Conservation (phyloP, 495 filamentous ascomycete genomes). For the Penicillium roqueforti region DNA sequence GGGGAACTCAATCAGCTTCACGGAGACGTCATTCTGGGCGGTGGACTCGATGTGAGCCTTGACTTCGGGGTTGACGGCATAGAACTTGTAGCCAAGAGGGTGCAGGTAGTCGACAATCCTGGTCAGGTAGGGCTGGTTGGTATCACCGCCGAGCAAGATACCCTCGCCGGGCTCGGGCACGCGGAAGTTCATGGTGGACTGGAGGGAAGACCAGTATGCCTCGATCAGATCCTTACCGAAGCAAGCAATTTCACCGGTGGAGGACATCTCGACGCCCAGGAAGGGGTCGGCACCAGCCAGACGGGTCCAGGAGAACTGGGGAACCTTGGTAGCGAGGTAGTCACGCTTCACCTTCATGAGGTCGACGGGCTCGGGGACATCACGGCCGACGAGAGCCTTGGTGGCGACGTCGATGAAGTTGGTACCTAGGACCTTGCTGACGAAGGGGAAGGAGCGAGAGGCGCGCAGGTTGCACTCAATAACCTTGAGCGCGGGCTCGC, state of each 20-base stretch:
- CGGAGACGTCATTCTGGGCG: conserved; percentile 58
- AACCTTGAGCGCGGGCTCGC: conserved; percentile 77
- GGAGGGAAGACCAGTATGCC: conserved; percentile 94
- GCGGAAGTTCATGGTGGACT: conserved; percentile 99
- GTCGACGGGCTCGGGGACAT: conserved; percentile 82
- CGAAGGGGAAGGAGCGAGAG: conserved; percentile 96
- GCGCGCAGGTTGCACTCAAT: conserved; percentile 98
- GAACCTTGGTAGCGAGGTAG: conserved; percentile 94
- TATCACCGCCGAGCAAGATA: conserved; percentile 87
- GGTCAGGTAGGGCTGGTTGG: conserved; percentile 58
- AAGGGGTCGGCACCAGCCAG: conserved; percentile 97
- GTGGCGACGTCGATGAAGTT: conserved; percentile 98
- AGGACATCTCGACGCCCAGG: conserved; percentile 96
- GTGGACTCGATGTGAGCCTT: conserved; percentile 75
- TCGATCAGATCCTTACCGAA: conserved; percentile 95
- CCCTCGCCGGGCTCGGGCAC: conserved; percentile 90
- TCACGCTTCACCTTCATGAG: conserved; percentile 84
- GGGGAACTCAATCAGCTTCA: conserved; percentile 96
- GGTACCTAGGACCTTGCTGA: conserved; percentile 90
- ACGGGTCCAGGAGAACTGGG: conserved; percentile 98
- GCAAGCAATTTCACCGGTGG: conserved; percentile 96
- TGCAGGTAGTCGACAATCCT: conserved; percentile 77
- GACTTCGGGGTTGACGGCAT: conserved; percentile 73
- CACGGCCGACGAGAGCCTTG: conserved; percentile 81
- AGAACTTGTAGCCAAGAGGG: conserved; percentile 91